These are phyloP conservation scores for Crithidia brevicula DNA, from an alignment of 208 protist genomes.

Conservation along the genomic window DNA sequence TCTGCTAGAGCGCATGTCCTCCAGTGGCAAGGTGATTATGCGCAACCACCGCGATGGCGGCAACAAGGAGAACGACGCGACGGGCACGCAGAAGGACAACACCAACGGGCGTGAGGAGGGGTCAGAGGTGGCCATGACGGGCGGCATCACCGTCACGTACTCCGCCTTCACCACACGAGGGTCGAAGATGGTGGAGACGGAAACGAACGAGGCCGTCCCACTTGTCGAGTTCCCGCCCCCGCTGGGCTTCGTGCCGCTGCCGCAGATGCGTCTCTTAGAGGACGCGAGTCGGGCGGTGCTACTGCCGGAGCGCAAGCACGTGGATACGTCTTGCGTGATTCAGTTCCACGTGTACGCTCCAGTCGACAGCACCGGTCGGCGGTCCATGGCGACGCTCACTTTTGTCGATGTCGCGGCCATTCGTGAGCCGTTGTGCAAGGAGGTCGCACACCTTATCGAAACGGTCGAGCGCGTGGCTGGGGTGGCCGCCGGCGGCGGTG, in stretches of 20 bases:
- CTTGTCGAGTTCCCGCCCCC: constrained; percentile 83
- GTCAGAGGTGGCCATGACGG: constrained; percentile 27
- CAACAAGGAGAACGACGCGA: constrained; percentile 20
- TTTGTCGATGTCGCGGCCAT: constrained; percentile 88
- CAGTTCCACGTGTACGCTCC: constrained; percentile 90
- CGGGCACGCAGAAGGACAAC: constrained; percentile 9
- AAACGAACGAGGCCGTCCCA: constrained; percentile 54
- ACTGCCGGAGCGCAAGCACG: constrained; percentile 71
- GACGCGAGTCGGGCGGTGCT: constrained; percentile 56
- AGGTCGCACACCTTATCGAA: constrained; percentile 72
- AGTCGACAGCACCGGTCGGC: constrained; percentile 67
- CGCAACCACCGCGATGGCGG: constrained; percentile 34
- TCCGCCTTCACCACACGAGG: constrained; percentile 80
- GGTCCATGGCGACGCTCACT: constrained; percentile 86
- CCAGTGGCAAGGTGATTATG: constrained; percentile 38
- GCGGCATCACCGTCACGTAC: constrained; percentile 74
- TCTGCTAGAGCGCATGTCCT: constrained; percentile 56
- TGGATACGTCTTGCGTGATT: constrained; percentile 79
- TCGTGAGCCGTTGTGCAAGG: constrained; percentile 57
- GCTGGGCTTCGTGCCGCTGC: constrained; percentile 66
- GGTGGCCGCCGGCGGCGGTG: constrained; percentile 44
- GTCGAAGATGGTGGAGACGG: constrained; percentile 61
- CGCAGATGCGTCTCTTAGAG: constrained; percentile 75
- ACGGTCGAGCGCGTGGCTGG: constrained; percentile 71
- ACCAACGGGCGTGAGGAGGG: constrained; percentile 12